Evolutionary conservation across 2,329 filamentous ascomycete species (phyloP), one percentile per base, ranked within the genome.

Genomic region (Aspergillus brasiliensis): DNA sequence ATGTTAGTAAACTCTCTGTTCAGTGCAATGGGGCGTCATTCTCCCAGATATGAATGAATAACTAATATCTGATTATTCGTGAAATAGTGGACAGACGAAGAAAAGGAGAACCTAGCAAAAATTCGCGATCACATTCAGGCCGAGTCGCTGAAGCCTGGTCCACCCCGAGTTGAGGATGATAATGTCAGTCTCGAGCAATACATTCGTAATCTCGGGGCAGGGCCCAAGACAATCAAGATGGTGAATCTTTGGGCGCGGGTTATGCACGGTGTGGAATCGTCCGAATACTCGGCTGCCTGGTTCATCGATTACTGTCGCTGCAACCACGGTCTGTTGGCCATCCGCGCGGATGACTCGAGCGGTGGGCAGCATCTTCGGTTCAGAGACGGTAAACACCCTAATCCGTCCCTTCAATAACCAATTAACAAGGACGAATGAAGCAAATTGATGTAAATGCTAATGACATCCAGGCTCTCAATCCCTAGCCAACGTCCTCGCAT

Each of bases 221-320:
- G 64, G 0, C 66, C 70, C 1, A 76, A 71, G 56, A 74, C 74
- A 0, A 40, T 68, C 0, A 52, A 67, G 21, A 78, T 77, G 71
- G 64, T 75, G 17, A 78, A 76, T 11, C 57, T 77, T 1, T 78
- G 75, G 76, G 68, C 69, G 1, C 62, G 69, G 6, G 75, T 72
- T 3, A 78, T 78, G 75, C 72, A 77, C 8, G 76, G 77, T 0
- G 28, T 77, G 0, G 75, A 78, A 58, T 74, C 75, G 0, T 74
- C 64, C 1, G 65, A 78, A 34, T 69, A 76, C 42, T 76, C 73
- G 0, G 76, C 75, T 0, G 74, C 71, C 0, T 77, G 64, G 61
- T 76, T 78, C 48, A 74, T 78, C 21, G 75, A 77, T 54, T 77
- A 78, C 61, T 78, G 76, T 49, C 73, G 75, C 8, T 65, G 69